Evolutionary conservation across 345 rosid genomes (phyloP).

Genomic region (Capsella bursapastoris): DNA sequence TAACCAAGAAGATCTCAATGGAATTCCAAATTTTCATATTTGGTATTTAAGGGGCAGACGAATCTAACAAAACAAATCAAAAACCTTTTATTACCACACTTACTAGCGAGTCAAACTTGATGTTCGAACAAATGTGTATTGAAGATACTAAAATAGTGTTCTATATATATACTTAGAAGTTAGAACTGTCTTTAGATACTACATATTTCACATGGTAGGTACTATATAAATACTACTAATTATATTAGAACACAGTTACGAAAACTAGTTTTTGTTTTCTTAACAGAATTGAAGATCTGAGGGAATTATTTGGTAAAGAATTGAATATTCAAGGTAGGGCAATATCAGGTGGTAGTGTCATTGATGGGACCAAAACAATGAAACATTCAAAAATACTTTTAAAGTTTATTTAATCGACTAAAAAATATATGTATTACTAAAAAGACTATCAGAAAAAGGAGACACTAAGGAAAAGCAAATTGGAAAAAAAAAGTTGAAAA

Average conservation of each 20-base stretch:
- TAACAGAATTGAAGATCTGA: neutral
- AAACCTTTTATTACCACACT: neutral
- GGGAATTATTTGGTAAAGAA: constrained; percentile 10
- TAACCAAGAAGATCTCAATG: constrained; percentile 34
- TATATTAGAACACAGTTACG: neutral
- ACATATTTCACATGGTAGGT: neutral
- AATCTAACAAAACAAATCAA: neutral
- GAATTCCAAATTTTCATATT: neutral
- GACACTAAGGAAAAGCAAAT: constrained; percentile 44
- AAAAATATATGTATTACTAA: neutral
- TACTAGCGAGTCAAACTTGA: neutral
- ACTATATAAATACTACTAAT: neutral
- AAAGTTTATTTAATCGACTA: constrained; percentile 29
- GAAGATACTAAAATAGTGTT: neutral
- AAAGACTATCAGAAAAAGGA: constrained; percentile 30
- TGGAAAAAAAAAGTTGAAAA: constrained; percentile 24
- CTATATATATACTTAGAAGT: neutral
- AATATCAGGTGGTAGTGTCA: constrained; percentile 37
- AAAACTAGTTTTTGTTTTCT: neutral
- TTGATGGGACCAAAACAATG: constrained; percentile 38
- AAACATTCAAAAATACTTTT: constrained; percentile 22
- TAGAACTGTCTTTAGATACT: neutral
- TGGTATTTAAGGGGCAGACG: neutral
- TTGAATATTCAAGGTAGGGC: constrained; percentile 31
- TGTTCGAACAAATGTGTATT: neutral